Evolutionary conservation across 1,139 yeast genomes (phyloP), one percentile per base, ranked within the genome.

Genomic region (Protomyces inouyei): DNA sequence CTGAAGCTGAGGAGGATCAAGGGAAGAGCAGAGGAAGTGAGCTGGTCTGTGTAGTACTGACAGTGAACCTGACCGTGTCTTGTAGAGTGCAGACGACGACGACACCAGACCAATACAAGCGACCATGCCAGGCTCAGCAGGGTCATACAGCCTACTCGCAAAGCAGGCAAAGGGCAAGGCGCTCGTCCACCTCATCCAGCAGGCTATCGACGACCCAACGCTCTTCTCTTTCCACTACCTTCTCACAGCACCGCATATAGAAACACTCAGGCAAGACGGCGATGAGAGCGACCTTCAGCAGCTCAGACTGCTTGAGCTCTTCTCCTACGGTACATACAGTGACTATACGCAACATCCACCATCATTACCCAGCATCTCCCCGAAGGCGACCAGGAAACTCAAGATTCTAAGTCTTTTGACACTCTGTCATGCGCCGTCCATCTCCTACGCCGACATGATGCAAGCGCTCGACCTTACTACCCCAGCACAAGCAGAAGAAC

Each of bases 151-250:
- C 28, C 48, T 60, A 8, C 48, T 60, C 25, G 64, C 64, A n/a
- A 60, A 60, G 59, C 54, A 54, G 18, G 64, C 64, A 32, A 60
- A 51, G 21, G 64, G 64, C 23, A 46, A 46, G 12, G 64, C 64
- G 23, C 38, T 55, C 40, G 59, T 28, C 10, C 21, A 36, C 16
- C 40, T 60, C 18, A 55, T 60, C 21, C 45, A 21, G 9, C 54
- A 46, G 38, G 64, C 40, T 28, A 37, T 55, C n/a, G 38, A 18
- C 48, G 23, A 57, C n/a, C 59, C 59, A 23, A 32, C 54, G 10
- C n/a, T 60, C 40, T 54, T 23, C 23, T 54, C 48, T 2, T 60
- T 54, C 21, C 25, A 52, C 14, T 45, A 45, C 28, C 38, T 60
- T 12, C 40, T 60, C n/a, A 28, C 35, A 23, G 37, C 51, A 36